These are phyloP conservation scores for Botrytis aclada DNA, from an alignment of 2,329 filamentous ascomycete species.

Conservation along the genomic window DNA sequence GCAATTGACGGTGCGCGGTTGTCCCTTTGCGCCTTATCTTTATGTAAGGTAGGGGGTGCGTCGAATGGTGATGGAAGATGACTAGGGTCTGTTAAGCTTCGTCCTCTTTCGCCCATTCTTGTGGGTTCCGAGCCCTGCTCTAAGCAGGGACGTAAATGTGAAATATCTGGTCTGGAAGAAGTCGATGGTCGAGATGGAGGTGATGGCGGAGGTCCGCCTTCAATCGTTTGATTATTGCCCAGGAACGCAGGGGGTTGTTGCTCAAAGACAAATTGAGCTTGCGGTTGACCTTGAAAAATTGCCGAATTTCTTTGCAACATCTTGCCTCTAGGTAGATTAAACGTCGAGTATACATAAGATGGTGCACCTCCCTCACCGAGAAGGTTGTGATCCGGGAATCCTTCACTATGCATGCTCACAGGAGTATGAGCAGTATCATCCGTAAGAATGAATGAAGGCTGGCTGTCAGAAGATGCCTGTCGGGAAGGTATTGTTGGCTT, in stretches of 20 bases:
- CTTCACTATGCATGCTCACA: constrained; percentile 69
- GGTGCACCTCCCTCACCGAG: constrained; percentile 51
- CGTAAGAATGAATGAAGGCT: constrained; percentile 57
- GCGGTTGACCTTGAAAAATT: constrained; percentile 50
- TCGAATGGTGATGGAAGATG: constrained; percentile 37
- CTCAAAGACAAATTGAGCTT: constrained; percentile 56
- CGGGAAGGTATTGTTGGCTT: constrained; percentile 53
- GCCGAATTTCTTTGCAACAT: constrained; percentile 66
- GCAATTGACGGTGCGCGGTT: constrained; percentile 26
- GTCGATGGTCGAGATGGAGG: constrained; percentile 60
- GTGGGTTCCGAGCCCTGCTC: constrained; percentile 48
- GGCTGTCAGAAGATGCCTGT: constrained; percentile 65
- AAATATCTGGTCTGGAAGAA: constrained; percentile 41
- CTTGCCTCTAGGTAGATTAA: constrained; percentile 78
- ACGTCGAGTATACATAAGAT: constrained; percentile 86
- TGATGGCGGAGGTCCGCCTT: constrained; percentile 54
- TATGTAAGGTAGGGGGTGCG: constrained; percentile 25
- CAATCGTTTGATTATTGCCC: constrained; percentile 44
- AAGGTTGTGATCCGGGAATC: constrained; percentile 54
- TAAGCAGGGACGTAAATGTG: constrained; percentile 45
- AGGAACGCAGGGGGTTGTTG: constrained; percentile 50
- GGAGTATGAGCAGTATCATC: constrained; percentile 68
- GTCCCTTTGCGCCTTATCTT: constrained; percentile 41
- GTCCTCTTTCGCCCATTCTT: constrained; percentile 43
- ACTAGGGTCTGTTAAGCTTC: constrained; percentile 45